Conservation (phyloP, 768 basidiomycete species). For the Clitopilus passeckerianus region DNA sequence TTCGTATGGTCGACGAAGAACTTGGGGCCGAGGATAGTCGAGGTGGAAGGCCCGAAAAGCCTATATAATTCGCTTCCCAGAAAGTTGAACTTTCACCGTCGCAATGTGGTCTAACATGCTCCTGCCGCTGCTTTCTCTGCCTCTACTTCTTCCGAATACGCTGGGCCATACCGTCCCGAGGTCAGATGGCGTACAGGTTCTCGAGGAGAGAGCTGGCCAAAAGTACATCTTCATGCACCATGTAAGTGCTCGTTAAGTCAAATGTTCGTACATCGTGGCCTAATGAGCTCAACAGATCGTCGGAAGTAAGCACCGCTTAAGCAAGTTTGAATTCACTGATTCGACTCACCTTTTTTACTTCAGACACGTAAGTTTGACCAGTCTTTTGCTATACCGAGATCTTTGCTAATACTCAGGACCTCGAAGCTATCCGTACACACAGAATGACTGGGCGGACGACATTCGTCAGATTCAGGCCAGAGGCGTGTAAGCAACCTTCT, state of each 20-base stretch:
- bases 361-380: conserved; percentile 35
- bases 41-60: too few relatives aligned
- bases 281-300: conserved; percentile 27
- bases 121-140: not conserved
- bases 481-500: conserved; percentile 30
- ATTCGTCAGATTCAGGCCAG: conserved; percentile 33
- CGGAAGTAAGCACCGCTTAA: conserved; percentile 28
- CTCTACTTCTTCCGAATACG: not conserved
- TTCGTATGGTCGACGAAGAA: too few relatives aligned
- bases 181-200: not conserved
- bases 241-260: conserved; percentile 23
- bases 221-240: conserved; percentile 52
- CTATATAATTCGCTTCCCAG: too few relatives aligned
- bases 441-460: conserved; percentile 35
- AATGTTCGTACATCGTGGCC: not conserved
- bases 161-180: not conserved
- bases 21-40: too few relatives aligned
- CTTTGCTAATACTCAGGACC: not conserved
- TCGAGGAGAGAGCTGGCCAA: conserved; percentile 33
- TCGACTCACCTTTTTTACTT: not conserved
- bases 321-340: not conserved
- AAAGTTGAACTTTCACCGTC: not conserved
- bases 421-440: conserved; percentile 35
- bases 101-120: not conserved
- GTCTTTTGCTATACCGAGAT: not conserved